Conservation (phyloP, 306 rosid genomes). For the Corylus heterophylla region DNA sequence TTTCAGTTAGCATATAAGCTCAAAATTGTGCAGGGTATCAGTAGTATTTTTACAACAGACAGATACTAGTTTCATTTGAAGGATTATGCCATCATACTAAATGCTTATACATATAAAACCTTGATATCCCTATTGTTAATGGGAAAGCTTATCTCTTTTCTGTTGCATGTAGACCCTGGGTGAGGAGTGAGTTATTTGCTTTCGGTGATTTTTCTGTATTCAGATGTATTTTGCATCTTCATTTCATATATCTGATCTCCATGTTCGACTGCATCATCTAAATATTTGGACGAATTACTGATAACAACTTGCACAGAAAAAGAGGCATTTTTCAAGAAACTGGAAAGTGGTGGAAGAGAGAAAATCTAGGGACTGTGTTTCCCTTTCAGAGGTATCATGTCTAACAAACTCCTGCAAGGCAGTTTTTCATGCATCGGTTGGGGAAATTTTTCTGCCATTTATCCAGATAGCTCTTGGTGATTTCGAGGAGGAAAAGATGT, state of each 20-base stretch:
- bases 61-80: neutral
- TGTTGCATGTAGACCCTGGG: neutral
- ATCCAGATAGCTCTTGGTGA: conserved; percentile 22
- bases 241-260: neutral
- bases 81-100: neutral
- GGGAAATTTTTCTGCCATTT: conserved; percentile 54
- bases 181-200: conserved; percentile 9
- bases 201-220: neutral
- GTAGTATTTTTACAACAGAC: neutral
- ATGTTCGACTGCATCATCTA: neutral
- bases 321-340: conserved; percentile 42
- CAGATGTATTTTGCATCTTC: neutral
- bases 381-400: conserved; percentile 48
- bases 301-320: conserved; percentile 32
- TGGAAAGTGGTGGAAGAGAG: conserved; percentile 62
- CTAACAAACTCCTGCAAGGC: conserved; percentile 53
- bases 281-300: conserved; percentile 1
- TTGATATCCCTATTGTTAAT: neutral
- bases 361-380: conserved; percentile 43
- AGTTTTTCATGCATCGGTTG: conserved; percentile 56
- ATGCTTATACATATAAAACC: neutral
- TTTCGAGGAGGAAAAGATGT: conserved; percentile 54
- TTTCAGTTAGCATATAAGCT: neutral
- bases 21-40: neutral
- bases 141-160: neutral